A percentile compares a stretch with the other conserved stretches of the same genome.
Conservation (phyloP, 352 stramenopile species). For the Globisporangium iwayamae region DNA sequence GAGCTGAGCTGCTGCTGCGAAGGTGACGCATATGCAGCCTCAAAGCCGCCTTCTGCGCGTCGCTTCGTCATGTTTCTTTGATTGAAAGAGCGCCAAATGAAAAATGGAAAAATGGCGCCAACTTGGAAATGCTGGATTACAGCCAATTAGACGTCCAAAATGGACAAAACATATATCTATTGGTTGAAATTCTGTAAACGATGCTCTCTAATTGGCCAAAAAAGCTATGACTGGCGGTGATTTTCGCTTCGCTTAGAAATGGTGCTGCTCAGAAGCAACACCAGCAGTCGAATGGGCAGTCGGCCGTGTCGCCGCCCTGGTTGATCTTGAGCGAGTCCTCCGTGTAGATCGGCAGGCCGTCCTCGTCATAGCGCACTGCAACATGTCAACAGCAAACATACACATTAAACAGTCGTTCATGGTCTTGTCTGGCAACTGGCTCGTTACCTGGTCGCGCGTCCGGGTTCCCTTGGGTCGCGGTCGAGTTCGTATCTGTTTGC, state of each 20-base stretch:
- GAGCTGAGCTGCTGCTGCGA: neutral
- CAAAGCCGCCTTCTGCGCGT: neutral
- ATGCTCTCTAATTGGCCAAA: conserved; percentile 21
- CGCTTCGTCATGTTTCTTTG: conserved; percentile 10
- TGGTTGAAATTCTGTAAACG: conserved; percentile 5
- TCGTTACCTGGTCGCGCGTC: conserved; percentile 65
- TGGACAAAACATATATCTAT: conserved; percentile 15
- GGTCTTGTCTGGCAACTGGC: neutral
- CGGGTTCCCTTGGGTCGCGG: conserved; percentile 51
- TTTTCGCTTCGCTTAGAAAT: neutral
- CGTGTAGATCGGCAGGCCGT: conserved; percentile 85
- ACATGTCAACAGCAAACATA: conserved; percentile 2
- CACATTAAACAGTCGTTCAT: neutral
- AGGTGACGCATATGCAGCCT: neutral
- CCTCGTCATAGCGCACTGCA: conserved; percentile 80
- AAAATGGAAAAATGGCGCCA: conserved; percentile 9
- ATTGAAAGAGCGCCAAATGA: conserved; percentile 5
- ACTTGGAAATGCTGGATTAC: neutral
- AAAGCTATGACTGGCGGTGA: neutral
- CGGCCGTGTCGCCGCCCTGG: conserved; percentile 75
- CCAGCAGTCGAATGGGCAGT: conserved; percentile 90
- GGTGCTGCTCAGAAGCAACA: conserved; percentile 74
- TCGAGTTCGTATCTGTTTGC: conserved; percentile 72
- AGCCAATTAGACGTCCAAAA: neutral
- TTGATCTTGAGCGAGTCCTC: conserved; percentile 80